Evolutionary conservation across 495 filamentous ascomycete genomes (phyloP).

Genomic region (Aspergillus avenaceus): DNA sequence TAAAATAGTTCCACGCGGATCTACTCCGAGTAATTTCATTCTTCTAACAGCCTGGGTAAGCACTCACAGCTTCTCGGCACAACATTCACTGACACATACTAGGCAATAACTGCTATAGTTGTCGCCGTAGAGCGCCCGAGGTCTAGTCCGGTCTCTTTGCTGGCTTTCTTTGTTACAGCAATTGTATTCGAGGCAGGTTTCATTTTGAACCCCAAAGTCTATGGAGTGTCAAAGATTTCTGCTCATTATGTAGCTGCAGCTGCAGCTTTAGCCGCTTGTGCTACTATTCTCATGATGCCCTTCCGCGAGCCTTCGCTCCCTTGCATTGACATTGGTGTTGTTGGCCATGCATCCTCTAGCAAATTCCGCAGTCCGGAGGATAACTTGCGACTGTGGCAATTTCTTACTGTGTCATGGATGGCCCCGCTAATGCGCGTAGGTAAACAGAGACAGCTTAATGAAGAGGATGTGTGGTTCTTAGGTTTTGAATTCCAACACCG

Average conservation of each 20-base stretch:
- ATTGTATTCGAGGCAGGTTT: constrained; percentile 40
- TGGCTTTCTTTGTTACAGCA: constrained; percentile 28
- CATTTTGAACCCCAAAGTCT: constrained; percentile 20
- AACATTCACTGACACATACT: constrained; percentile 2
- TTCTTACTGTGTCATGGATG: constrained; percentile 81
- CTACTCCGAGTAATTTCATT: constrained; percentile 20
- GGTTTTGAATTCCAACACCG: constrained; percentile 73
- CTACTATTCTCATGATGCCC: constrained; percentile 66
- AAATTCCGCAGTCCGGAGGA: constrained; percentile 77
- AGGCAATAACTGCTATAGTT: constrained; percentile 42
- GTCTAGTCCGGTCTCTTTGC: constrained; percentile 31
- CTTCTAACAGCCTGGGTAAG: constrained; percentile 48
- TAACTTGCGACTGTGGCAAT: constrained; percentile 73
- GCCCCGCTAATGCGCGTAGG: constrained; percentile 63
- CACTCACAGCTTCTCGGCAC: not conserved
- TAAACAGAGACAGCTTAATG: constrained; percentile 57
- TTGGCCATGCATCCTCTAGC: constrained; percentile 53
- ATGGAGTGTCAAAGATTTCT: constrained; percentile 26
- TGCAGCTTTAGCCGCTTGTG: constrained; percentile 38
- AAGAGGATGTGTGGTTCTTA: constrained; percentile 75
- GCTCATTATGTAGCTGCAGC: constrained; percentile 37
- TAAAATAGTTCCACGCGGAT: constrained; percentile 29
- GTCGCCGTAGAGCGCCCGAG: constrained; percentile 47
- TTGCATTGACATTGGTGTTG: constrained; percentile 55
- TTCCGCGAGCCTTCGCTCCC: constrained; percentile 58